These are phyloP conservation scores for Allium cepa DNA, from an alignment of 106 monocot genomes.

Conservation along the genomic window DNA sequence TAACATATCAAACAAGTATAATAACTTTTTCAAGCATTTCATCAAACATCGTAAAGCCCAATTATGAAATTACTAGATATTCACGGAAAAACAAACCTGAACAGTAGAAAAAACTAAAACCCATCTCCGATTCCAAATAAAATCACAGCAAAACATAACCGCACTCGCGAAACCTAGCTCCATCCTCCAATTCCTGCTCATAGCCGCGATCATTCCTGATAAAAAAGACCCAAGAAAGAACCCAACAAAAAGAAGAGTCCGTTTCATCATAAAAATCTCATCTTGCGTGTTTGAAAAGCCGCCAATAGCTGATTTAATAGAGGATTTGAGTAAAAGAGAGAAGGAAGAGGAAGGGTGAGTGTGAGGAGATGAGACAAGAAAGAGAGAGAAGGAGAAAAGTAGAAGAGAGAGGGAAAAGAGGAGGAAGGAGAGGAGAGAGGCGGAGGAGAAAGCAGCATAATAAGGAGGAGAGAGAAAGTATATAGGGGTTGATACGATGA, in stretches of 20 bases:
- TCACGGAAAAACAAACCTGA: constrained; percentile 36
- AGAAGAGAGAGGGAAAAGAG: constrained; percentile 17
- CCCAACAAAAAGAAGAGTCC: constrained; percentile 14
- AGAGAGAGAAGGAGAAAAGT: constrained; percentile 12
- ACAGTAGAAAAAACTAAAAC: constrained; percentile 73
- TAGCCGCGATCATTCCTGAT: constrained; percentile 40
- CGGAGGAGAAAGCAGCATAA: constrained; percentile 1
- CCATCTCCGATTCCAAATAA: constrained; percentile 54
- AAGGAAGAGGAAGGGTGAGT: constrained; percentile 21
- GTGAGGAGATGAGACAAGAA: constrained; percentile 28
- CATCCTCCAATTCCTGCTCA: constrained; percentile 10
- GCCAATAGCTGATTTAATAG: constrained; percentile 28
- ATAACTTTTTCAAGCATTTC: too few species aligned
- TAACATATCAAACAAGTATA: too few species aligned
- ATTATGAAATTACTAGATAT: too few species aligned
- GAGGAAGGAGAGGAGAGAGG: constrained; percentile 19
- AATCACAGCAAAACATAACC: constrained; percentile 10
- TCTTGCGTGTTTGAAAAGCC: constrained; percentile 21
- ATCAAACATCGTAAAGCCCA: too few species aligned
- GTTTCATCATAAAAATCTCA: constrained; percentile 14
- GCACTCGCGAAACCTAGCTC: constrained; percentile 16
- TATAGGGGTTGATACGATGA: constrained; percentile 33
- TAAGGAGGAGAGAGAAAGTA: constrained; percentile 27
- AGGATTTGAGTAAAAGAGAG: constrained; percentile 15
- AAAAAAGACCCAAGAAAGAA: constrained; percentile 28